Conservation (phyloP, 2,329 filamentous ascomycete species). For the Clathrospora elynae region DNA sequence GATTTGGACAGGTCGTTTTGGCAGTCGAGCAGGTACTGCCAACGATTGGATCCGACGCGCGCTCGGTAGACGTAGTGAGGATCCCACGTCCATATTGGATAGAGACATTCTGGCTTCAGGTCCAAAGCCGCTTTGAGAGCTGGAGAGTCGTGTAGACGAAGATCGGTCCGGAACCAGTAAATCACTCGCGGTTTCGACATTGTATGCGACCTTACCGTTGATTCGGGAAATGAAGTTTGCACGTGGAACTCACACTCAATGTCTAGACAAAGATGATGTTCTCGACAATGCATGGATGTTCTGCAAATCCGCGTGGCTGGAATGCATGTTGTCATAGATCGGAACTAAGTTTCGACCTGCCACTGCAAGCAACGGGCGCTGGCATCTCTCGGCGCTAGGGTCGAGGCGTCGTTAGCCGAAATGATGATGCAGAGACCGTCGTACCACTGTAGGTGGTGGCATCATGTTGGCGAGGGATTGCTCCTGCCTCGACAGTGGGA, state of each 20-base stretch:
- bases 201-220: background rate
- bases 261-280: background rate
- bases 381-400: too few relatives aligned
- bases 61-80: conserved; percentile 78
- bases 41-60: conserved; percentile 72
- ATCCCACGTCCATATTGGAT: conserved; percentile 81
- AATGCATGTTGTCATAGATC: conserved; percentile 42
- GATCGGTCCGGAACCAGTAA: conserved; percentile 80
- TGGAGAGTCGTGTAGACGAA: conserved; percentile 77
- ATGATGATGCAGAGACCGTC: too few relatives aligned
- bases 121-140: conserved; percentile 73
- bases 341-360: too few relatives aligned
- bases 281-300: conserved; percentile 15
- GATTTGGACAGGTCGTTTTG: conserved; percentile 71
- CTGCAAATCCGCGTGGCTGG: conserved; percentile 23
- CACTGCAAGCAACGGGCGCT: too few relatives aligned
- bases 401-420: too few relatives aligned
- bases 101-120: conserved; percentile 69
- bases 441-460: too few relatives aligned
- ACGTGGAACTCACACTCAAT: background rate
- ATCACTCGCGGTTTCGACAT: conserved; percentile 62
- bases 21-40: conserved; percentile 75
- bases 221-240: background rate
- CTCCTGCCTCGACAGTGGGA: too few relatives aligned
- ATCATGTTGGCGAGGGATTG: too few relatives aligned